phyloP scores from a whole-genome alignment of 139 green algal genomes.

The Chlamydomonas schloesseri region DNA sequence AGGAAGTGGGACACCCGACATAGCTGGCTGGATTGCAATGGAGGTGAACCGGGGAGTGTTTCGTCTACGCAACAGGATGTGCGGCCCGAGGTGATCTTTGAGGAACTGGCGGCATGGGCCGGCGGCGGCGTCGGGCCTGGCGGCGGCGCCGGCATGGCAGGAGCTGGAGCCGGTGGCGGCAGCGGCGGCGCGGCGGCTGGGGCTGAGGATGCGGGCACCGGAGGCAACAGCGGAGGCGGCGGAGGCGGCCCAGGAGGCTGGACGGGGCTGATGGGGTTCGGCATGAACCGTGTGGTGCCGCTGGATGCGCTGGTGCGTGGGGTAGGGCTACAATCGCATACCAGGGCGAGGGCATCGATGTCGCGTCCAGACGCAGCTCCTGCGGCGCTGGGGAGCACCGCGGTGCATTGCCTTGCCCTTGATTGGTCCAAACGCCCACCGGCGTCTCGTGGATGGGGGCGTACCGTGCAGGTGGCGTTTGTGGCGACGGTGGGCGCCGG shows the following conservation, averaged over 20 bases:
- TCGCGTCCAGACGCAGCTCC: too few species aligned
- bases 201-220: too few species aligned
- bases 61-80: constrained; percentile 1
- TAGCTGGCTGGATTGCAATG: too few species aligned
- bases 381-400: too few species aligned
- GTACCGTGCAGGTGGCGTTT: constrained; percentile 10
- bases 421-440: too few species aligned
- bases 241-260: too few species aligned
- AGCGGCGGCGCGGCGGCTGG: not conserved
- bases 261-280: constrained; percentile 8
- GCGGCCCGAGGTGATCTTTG: not conserved
- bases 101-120: not conserved
- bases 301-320: constrained; percentile 21
- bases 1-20: too few species aligned
- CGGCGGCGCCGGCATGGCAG: not conserved
- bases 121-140: not conserved
- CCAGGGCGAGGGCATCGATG: too few species aligned
- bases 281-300: constrained; percentile 15
- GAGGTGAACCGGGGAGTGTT: too few species aligned
- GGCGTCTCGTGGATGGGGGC: too few species aligned
- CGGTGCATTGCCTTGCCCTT: not conserved
- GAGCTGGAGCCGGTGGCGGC: not conserved
- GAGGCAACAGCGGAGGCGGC: too few species aligned
- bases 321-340: too few species aligned
- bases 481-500: constrained; percentile 10